Conservation (phyloP, 306 rosid species). For the Medicago lupulina region DNA sequence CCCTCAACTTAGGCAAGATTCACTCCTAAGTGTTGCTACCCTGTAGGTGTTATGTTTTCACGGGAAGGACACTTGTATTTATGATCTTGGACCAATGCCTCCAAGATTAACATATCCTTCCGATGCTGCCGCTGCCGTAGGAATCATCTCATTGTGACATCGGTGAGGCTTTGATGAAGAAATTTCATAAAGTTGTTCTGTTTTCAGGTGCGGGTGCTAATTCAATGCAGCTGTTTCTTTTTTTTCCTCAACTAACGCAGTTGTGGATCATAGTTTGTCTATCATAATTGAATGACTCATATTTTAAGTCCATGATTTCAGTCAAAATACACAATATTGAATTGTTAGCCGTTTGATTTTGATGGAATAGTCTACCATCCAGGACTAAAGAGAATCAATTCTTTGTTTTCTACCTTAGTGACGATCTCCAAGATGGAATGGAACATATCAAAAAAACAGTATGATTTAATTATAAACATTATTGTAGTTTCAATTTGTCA, state of each 20-base stretch:
- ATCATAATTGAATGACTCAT: background rate
- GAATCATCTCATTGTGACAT: background rate
- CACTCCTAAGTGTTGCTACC: slow-evolving; percentile 4
- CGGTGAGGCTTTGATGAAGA: background rate
- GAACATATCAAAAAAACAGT: background rate
- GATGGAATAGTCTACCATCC: background rate
- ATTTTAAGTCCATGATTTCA: background rate
- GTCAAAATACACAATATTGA: background rate
- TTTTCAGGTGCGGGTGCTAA: background rate
- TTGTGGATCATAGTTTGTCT: background rate
- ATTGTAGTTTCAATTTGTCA: background rate
- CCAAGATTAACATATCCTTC: background rate
- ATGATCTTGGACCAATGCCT: background rate
- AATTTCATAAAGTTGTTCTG: background rate
- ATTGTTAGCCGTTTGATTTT: background rate
- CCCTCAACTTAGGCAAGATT: background rate
- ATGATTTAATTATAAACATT: background rate
- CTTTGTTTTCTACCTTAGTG: background rate
- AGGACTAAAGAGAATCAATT: background rate
- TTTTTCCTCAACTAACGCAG: background rate
- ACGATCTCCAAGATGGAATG: background rate
- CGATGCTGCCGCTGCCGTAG: background rate
- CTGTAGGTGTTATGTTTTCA: background rate
- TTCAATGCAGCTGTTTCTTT: background rate
- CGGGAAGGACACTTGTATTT: background rate